phyloP scores from a whole-genome alignment of 306 rosid species.

The Inga oerstediana region DNA sequence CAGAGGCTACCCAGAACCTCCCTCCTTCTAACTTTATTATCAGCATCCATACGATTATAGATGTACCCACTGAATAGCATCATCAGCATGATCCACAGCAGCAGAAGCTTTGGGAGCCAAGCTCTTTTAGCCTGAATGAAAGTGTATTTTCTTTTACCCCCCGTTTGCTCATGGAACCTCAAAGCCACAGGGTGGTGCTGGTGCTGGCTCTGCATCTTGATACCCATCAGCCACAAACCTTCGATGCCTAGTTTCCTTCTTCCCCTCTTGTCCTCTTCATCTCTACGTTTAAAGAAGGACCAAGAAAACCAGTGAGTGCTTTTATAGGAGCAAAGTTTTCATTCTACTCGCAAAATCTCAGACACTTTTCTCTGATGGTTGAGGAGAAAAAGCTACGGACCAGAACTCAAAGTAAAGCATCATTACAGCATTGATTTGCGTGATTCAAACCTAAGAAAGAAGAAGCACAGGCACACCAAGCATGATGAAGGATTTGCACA shows the following conservation, averaged over 20 bases:
- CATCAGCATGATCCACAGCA: slow-evolving; percentile 71
- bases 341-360: slow-evolving; percentile 43
- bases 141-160: slow-evolving; percentile 66
- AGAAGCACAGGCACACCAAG: slow-evolving; percentile 42
- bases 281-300: slow-evolving; percentile 40
- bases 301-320: slow-evolving; percentile 36
- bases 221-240: slow-evolving; percentile 50
- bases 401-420: slow-evolving; percentile 48
- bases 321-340: slow-evolving; percentile 41
- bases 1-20: slow-evolving; percentile 87
- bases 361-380: slow-evolving; percentile 41
- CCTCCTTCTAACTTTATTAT: slow-evolving; percentile 71
- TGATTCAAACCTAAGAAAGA: slow-evolving; percentile 57
- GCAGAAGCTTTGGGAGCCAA: slow-evolving; percentile 69
- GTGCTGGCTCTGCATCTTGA: slow-evolving; percentile 60
- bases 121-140: slow-evolving; percentile 74
- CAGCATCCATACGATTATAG: slow-evolving; percentile 77
- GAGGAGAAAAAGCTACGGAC: slow-evolving; percentile 39
- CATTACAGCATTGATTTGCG: slow-evolving; percentile 66
- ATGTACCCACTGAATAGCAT: slow-evolving; percentile 49
- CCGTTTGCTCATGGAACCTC: slow-evolving; percentile 75
- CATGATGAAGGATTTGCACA: slow-evolving; percentile 37
- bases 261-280: slow-evolving; percentile 46
- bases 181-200: slow-evolving; percentile 65
- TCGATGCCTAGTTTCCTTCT: slow-evolving; percentile 30